Conservation (phyloP, 2,329 filamentous ascomycete species). For the Aspergillus japonicus region DNA sequence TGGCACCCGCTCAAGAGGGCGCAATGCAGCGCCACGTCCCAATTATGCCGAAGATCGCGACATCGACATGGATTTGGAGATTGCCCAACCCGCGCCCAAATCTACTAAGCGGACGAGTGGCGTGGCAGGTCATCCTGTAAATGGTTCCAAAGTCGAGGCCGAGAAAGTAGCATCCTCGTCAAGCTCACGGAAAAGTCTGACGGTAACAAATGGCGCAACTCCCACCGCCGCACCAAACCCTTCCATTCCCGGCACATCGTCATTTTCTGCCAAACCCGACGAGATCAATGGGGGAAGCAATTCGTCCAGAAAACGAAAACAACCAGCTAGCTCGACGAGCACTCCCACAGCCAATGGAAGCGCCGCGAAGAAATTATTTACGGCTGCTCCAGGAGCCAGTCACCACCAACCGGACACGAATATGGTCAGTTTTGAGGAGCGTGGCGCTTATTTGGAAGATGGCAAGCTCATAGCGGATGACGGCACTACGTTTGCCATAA, state of each 20-base stretch:
- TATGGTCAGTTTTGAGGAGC: slow-evolving; percentile 82
- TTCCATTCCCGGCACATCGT: slow-evolving; percentile 57
- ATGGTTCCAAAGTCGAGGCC: slow-evolving; percentile 35
- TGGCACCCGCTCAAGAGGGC: slow-evolving; percentile 90
- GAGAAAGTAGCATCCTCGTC: slow-evolving; percentile 40
- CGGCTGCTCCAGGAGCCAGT: slow-evolving; percentile 31
- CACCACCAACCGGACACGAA: slow-evolving; percentile 62
- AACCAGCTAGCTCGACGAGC: slow-evolving; percentile 49
- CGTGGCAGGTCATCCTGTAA: slow-evolving; percentile 26
- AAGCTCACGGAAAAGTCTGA: slow-evolving; percentile 42
- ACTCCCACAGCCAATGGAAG: slow-evolving; percentile 32
- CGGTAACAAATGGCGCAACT: slow-evolving; percentile 35
- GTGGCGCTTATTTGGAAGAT: slow-evolving; percentile 66
- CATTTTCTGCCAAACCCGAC: slow-evolving; percentile 54
- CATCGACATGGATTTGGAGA: slow-evolving; percentile 85
- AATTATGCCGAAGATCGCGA: slow-evolving; percentile 97
- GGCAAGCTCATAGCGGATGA: slow-evolving; percentile 85
- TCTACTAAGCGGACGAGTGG: slow-evolving; percentile 32
- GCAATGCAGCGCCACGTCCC: slow-evolving; percentile 73
- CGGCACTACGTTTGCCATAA: slow-evolving; percentile 76
- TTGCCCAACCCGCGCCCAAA: slow-evolving; percentile 32
- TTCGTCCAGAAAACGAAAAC: slow-evolving; percentile 81
- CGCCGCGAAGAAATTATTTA: slow-evolving; percentile 39
- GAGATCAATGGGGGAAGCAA: slow-evolving; percentile 44
- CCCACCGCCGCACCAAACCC: slow-evolving; percentile 35